Conservation (phyloP, 2,329 filamentous ascomycete species). For the Ophiostoma fasciatum region DNA sequence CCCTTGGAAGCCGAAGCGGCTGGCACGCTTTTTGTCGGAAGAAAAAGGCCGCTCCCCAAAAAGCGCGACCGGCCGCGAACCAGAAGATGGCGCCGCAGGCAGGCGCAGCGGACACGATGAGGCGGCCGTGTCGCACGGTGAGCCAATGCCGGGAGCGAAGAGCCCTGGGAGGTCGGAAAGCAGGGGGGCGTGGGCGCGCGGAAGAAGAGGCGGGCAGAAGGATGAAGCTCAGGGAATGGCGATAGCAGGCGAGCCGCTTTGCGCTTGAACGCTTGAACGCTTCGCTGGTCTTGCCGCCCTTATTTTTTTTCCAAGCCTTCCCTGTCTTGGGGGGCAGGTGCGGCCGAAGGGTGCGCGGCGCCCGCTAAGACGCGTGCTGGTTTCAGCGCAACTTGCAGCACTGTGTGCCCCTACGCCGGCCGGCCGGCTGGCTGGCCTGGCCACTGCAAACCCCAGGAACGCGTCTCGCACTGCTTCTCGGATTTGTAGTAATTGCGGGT, state of each 20-base stretch:
- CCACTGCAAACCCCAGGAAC: not conserved
- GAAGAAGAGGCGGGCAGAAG: too few relatives aligned
- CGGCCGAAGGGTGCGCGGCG: not conserved
- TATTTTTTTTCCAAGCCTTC: not conserved
- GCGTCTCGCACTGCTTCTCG: not conserved
- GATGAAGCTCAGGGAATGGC: too few relatives aligned
- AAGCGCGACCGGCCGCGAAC: too few relatives aligned
- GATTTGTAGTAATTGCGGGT: conserved; percentile 8
- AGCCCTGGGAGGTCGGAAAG: too few relatives aligned
- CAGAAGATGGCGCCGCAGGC: too few relatives aligned
- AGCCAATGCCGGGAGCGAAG: not conserved
- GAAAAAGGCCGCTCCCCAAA: not conserved
- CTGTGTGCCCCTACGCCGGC: not conserved
- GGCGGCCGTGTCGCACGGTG: not conserved
- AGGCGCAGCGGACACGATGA: not conserved
- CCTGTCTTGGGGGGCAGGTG: not conserved
- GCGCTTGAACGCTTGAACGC: not conserved
- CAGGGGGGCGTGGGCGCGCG: too few relatives aligned
- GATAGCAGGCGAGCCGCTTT: not conserved
- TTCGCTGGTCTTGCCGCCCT: conserved; percentile 1
- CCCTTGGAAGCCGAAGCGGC: too few relatives aligned
- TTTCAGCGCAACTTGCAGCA: not conserved
- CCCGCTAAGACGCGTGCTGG: conserved; percentile 1
- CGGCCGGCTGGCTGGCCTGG: not conserved
- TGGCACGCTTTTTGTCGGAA: conserved; percentile 4